Percentiles rank a stretch among this genome's conserved stretches.
Conservation (phyloP, 148 eudicot species). For the Fagopyrum esculentum region DNA sequence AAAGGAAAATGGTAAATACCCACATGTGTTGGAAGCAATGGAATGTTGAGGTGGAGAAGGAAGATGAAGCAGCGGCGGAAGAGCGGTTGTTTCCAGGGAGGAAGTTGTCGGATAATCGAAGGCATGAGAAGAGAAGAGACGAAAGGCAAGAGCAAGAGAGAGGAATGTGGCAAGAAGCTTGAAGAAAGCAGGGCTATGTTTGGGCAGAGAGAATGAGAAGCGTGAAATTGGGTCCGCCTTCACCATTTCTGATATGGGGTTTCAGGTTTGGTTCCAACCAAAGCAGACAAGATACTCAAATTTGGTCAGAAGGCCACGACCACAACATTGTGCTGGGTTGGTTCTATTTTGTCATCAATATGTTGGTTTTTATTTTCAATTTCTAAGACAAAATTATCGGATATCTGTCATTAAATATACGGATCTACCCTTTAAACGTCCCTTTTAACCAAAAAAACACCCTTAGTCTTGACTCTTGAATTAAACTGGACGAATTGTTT, state of each 20-base stretch:
- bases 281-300: not conserved
- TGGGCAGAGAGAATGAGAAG: constrained; percentile 23
- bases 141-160: constrained; percentile 45
- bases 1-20: not conserved
- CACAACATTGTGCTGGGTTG: not conserved
- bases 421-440: too few species aligned
- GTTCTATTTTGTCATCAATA: not conserved
- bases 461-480: too few species aligned
- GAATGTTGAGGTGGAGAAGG: constrained; percentile 21
- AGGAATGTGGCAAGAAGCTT: constrained; percentile 42
- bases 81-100: constrained; percentile 13
- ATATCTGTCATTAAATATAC: too few species aligned
- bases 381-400: not conserved
- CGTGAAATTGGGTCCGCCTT: constrained; percentile 20
- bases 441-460: too few species aligned
- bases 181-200: constrained; percentile 31
- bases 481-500: too few species aligned
- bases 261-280: not conserved
- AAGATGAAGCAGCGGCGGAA: constrained; percentile 17
- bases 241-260: not conserved
- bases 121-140: constrained; percentile 37
- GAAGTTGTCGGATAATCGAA: constrained; percentile 28
- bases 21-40: constrained; percentile 11
- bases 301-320: not conserved
- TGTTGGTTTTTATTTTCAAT: not conserved